Percentiles rank a stretch among this genome's conserved stretches.
phyloP scores from a whole-genome alignment of 192 early-diverging fungal genomes.

The Backusella macrospora region DNA sequence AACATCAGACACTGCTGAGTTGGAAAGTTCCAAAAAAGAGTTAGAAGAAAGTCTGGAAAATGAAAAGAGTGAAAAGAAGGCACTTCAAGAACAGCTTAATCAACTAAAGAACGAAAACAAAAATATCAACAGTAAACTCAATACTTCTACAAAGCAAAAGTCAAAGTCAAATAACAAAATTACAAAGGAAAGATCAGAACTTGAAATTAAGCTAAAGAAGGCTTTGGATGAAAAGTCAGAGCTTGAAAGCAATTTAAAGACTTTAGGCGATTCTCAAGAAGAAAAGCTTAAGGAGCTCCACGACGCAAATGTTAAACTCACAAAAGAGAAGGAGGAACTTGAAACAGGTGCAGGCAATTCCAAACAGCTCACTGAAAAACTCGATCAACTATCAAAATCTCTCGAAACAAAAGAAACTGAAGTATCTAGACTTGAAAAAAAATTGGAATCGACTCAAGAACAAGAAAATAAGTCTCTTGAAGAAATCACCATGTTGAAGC shows the following conservation, averaged over 20 bases:
- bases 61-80: slow-evolving; percentile 2
- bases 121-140: slow-evolving; percentile 8
- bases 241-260: slow-evolving; percentile 10
- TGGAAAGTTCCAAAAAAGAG: neutral
- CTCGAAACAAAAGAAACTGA: neutral
- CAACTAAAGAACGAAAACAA: neutral
- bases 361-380: neutral
- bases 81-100: neutral
- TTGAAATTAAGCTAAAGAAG: slow-evolving; percentile 2
- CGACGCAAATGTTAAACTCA: neutral
- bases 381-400: neutral
- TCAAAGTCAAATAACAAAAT: neutral
- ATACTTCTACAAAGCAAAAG: neutral
- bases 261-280: neutral
- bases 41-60: neutral
- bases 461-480: neutral
- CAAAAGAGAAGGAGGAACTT: neutral
- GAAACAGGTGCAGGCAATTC: neutral
- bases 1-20: neutral
- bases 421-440: neutral
- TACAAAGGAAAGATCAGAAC: neutral
- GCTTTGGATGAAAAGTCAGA: neutral
- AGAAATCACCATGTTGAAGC: neutral
- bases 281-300: neutral
- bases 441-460: neutral